phyloP scores from a whole-genome alignment of 352 stramenopile species.

The Pythium rishiriense region DNA sequence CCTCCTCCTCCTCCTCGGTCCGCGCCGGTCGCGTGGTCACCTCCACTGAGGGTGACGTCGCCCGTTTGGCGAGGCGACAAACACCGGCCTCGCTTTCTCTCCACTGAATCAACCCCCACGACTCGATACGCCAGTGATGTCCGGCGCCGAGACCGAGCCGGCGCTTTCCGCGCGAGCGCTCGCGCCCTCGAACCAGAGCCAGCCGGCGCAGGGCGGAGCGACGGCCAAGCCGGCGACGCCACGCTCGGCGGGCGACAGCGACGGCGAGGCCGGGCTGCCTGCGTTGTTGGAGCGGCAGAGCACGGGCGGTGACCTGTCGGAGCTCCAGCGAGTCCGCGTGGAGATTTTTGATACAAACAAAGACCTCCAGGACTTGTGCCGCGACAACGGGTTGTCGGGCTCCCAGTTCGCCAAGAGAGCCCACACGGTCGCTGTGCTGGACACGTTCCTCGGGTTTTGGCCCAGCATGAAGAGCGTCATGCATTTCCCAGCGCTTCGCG shows the following conservation, averaged over 20 bases:
- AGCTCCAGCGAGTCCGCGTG: slow-evolving; percentile 34
- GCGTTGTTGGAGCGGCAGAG: slow-evolving; percentile 10
- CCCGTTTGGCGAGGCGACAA: background rate
- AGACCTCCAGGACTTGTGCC: slow-evolving; percentile 66
- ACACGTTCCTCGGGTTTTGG: slow-evolving; percentile 85
- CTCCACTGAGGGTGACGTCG: slow-evolving; percentile 1
- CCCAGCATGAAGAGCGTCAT: slow-evolving; percentile 61
- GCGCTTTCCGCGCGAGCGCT: background rate
- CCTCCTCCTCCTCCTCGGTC: too few relatives aligned
- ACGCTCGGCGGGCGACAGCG: background rate
- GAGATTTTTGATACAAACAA: slow-evolving; percentile 42
- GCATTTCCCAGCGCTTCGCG: slow-evolving; percentile 59
- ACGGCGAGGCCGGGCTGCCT: background rate
- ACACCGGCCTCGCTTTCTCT: background rate
- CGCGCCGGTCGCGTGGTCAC: too few relatives aligned
- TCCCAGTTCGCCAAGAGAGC: slow-evolving; percentile 56
- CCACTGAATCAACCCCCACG: background rate
- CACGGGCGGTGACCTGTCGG: slow-evolving; percentile 24
- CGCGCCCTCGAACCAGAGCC: background rate
- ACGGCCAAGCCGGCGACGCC: background rate
- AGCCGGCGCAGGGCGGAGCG: background rate
- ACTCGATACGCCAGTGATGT: background rate
- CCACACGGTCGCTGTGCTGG: slow-evolving; percentile 40
- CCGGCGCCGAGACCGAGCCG: background rate
- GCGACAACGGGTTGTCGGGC: slow-evolving; percentile 57